Conservation (phyloP, 1,139 yeast genomes). For the Yamadazyma epiphylla region DNA sequence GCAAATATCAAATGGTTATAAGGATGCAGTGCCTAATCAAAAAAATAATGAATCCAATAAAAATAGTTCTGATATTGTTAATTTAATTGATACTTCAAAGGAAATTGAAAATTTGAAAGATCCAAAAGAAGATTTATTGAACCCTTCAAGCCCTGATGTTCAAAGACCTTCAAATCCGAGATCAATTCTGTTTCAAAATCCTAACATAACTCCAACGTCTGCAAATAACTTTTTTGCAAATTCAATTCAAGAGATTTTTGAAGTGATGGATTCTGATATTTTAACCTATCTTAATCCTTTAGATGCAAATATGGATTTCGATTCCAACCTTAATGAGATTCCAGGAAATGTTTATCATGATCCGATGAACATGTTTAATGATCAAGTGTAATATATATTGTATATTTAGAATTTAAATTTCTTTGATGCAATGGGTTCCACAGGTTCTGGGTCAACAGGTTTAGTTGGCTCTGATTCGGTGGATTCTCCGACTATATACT, state of each 20-base stretch:
- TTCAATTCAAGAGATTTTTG: slow-evolving; percentile 28
- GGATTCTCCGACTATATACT: slow-evolving; percentile 1
- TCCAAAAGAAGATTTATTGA: slow-evolving; percentile 21
- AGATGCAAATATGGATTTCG: slow-evolving; percentile 19
- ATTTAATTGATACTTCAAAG: slow-evolving; percentile 40
- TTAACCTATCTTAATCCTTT: slow-evolving; percentile 25
- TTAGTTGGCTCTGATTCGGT: background rate
- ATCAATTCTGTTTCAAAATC: background rate
- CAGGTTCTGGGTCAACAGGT: slow-evolving; percentile 2
- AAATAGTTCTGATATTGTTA: slow-evolving; percentile 26
- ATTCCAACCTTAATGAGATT: slow-evolving; percentile 7
- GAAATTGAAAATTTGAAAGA: slow-evolving; percentile 43
- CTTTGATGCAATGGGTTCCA: slow-evolving; percentile 2
- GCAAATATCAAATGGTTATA: slow-evolving; percentile 28
- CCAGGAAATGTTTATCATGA: slow-evolving; percentile 2
- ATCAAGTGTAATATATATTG: slow-evolving; percentile 2
- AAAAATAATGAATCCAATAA: slow-evolving; percentile 3
- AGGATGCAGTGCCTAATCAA: slow-evolving; percentile 1
- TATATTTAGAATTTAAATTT: slow-evolving; percentile 9
- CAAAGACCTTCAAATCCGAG: background rate
- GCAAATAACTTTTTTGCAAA: slow-evolving; percentile 8
- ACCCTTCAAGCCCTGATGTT: background rate
- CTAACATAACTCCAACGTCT: slow-evolving; percentile 5
- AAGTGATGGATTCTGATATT: slow-evolving; percentile 29
- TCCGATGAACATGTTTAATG: slow-evolving; percentile 4